phyloP scores from a whole-genome alignment of 345 rosid species.

The Aurinia saxatilis region DNA sequence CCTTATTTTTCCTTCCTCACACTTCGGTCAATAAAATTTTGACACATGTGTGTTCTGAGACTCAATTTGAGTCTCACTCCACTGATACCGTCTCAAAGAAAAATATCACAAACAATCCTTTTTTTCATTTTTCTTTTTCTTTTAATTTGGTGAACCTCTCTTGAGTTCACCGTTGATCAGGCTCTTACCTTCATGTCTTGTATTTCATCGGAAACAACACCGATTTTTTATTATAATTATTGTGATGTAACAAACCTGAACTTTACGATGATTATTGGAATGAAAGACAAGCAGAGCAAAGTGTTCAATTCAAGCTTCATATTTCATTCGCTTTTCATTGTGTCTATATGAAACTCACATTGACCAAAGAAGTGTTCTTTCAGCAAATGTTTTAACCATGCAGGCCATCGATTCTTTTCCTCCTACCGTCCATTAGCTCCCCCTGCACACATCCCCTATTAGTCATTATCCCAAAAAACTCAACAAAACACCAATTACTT shows the following conservation, averaged over 20 bases:
- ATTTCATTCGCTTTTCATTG: slow-evolving; percentile 88
- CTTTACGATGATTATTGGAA: slow-evolving; percentile 66
- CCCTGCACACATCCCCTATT: slow-evolving; percentile 17
- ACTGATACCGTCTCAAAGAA: no score
- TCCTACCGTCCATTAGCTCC: slow-evolving; percentile 50
- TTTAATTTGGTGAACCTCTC: no score
- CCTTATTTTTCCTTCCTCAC: no score
- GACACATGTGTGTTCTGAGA: no score
- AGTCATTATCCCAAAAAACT: background rate
- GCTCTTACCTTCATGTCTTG: no score
- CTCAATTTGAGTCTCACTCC: no score
- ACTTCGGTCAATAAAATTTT: no score
- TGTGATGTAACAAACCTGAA: slow-evolving; percentile 73
- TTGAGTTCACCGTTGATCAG: no score
- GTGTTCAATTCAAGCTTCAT: slow-evolving; percentile 90
- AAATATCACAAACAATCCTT: no score
- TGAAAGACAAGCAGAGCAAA: slow-evolving; percentile 67
- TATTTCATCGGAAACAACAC: no score
- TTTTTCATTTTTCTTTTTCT: no score
- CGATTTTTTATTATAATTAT: no score
- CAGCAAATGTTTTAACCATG: slow-evolving; percentile 73
- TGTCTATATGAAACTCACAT: slow-evolving; percentile 66
- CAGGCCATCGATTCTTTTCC: slow-evolving; percentile 64
- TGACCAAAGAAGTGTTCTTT: slow-evolving; percentile 69
- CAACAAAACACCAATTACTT: slow-evolving; percentile 4